Evolutionary conservation across 169 alveolate genomes (phyloP).

Genomic region (Babesia ovis): DNA sequence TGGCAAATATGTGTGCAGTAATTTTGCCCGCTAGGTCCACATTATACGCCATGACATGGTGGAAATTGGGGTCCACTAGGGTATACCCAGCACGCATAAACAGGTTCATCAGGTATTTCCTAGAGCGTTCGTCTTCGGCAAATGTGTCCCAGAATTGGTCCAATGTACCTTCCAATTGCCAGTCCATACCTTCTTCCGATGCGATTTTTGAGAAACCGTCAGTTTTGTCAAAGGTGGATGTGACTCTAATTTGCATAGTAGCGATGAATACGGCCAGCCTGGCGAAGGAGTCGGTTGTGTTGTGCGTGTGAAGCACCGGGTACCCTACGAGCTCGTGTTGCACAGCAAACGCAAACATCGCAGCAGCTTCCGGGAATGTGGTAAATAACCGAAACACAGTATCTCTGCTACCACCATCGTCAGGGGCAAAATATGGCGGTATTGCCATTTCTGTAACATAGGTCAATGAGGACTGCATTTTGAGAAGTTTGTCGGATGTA

Average conservation of each 20-base stretch:
- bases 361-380: constrained; percentile 60
- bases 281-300: constrained; percentile 8
- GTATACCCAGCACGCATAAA: neutral
- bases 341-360: constrained; percentile 25
- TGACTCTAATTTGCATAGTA: constrained; percentile 17
- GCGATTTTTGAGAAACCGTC: constrained; percentile 3
- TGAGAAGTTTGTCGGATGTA: constrained; percentile 14
- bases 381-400: constrained; percentile 31
- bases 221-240: constrained; percentile 10
- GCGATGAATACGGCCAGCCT: constrained; percentile 23
- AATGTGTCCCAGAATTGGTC: constrained; percentile 18
- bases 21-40: constrained; percentile 7
- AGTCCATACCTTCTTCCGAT: constrained; percentile 1
- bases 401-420: constrained; percentile 12
- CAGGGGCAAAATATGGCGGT: constrained; percentile 11
- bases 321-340: constrained; percentile 3
- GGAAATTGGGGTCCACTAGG: neutral
- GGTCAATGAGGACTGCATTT: constrained; percentile 6
- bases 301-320: neutral
- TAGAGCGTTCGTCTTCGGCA: constrained; percentile 9
- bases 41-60: constrained; percentile 7
- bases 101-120: constrained; percentile 3
- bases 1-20: neutral
- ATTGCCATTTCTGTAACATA: constrained; percentile 28
- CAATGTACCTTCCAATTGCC: neutral